phyloP scores from a whole-genome alignment of 2,329 filamentous ascomycete species.

The Penicillium frequentans region DNA sequence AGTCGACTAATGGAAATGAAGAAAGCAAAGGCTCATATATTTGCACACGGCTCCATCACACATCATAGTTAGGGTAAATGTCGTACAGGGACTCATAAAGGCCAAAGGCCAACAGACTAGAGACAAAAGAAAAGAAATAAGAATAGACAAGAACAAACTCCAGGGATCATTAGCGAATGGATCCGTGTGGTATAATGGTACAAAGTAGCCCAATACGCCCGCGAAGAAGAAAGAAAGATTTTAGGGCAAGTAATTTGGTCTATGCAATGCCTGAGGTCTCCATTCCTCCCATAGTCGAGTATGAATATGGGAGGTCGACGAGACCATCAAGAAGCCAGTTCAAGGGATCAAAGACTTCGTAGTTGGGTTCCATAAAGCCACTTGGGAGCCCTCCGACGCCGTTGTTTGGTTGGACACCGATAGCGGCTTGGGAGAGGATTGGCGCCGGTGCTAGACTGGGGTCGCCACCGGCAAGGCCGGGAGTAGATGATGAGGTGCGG shows the following conservation, averaged over 20 bases:
- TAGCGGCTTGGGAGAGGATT: conserved; percentile 31
- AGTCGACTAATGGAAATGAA: neutral
- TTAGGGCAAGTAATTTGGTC: neutral
- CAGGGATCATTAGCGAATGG: conserved; percentile 20
- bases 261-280: conserved; percentile 43
- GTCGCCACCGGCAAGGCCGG: conserved; percentile 40
- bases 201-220: conserved; percentile 18
- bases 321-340: conserved; percentile 92
- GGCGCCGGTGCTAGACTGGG: conserved; percentile 45
- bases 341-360: conserved; percentile 88
- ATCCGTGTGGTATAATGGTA: conserved; percentile 28
- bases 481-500: conserved; percentile 35
- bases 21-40: neutral
- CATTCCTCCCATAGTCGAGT: conserved; percentile 54
- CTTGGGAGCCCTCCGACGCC: conserved; percentile 33
- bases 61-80: neutral
- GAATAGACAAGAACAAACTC: conserved; percentile 8
- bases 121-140: neutral
- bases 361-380: conserved; percentile 67
- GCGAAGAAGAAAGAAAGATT: neutral
- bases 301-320: conserved; percentile 74
- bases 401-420: conserved; percentile 30
- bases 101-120: neutral
- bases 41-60: neutral
- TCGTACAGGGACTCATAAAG: neutral